phyloP scores from a whole-genome alignment of 2,329 filamentous ascomycete genomes.

The Tolypocladium guangdongense region DNA sequence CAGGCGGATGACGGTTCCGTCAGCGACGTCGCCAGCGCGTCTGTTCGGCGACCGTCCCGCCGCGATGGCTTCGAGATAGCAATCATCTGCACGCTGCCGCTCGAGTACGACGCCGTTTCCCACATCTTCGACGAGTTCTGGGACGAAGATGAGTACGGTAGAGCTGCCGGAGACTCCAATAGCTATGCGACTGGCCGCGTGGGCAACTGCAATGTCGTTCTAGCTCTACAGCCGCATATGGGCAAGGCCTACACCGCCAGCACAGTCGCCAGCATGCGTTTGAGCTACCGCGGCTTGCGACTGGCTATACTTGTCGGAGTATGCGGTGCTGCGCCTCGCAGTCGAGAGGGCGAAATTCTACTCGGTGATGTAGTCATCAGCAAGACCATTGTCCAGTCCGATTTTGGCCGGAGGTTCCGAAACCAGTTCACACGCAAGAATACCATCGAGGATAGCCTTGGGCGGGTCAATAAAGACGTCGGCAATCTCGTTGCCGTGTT shows the following conservation, averaged over 20 bases:
- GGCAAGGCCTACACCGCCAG: slow-evolving; percentile 17
- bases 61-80: slow-evolving; percentile 5
- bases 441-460: slow-evolving; percentile 12
- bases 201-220: slow-evolving; percentile 14
- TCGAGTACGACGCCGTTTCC: slow-evolving; percentile 5
- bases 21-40: too few relatives aligned
- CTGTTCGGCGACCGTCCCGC: too few relatives aligned
- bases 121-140: slow-evolving; percentile 7
- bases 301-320: slow-evolving; percentile 26
- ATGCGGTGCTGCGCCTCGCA: slow-evolving; percentile 22
- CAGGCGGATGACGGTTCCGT: too few relatives aligned
- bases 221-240: slow-evolving; percentile 13
- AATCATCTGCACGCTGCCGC: slow-evolving; percentile 5
- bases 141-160: slow-evolving; percentile 5
- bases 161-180: slow-evolving; percentile 7
- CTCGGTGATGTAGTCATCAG: slow-evolving; percentile 22
- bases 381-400: slow-evolving; percentile 16
- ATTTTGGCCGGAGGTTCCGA: slow-evolving; percentile 14
- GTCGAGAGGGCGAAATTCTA: slow-evolving; percentile 8
- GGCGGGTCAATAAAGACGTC: slow-evolving; percentile 15
- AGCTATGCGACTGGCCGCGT: slow-evolving; percentile 13
- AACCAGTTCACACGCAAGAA: slow-evolving; percentile 14
- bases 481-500: slow-evolving; percentile 13
- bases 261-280: slow-evolving; percentile 13
- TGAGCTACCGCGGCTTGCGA: slow-evolving; percentile 20